Evolutionary conservation across 805 yeast species (phyloP), one percentile per base, ranked within the genome.

Genomic region (Saccharomycopsis fibuligera): DNA sequence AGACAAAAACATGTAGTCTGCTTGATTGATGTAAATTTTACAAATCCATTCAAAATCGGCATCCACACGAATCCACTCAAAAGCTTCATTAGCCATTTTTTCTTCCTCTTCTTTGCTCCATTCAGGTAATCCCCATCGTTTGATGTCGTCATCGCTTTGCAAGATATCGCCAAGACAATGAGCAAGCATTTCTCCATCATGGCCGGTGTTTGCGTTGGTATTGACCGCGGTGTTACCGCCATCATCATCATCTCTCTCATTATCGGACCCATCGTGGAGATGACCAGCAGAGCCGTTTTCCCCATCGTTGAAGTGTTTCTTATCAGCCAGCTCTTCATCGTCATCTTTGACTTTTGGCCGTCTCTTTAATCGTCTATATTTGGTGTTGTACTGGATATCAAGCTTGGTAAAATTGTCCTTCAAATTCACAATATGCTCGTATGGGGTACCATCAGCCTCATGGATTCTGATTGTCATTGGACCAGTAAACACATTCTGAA

Each of bases 21-120:
- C 95, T 64, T 90, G 96, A 57, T 82, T 86, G 30, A 93, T 78
- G 50, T 79, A 74, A 21, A 87, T 70, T 56, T 77, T 78, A 52
- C 95, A 87, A 44, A 93, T 83, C 99, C 99, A 93, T 63, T 93
- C 99, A 59, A 83, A 86, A 63, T 93, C 99, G 0, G 97, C 90
- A 66, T 93, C 99, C n/a, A 91, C 86, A 57, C 99, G 73, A 35
- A 93, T 74, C 99, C 99, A 93, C 59, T 93, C 99, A 65, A 89
- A 93, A 0, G 96, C 96, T 58, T 91, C 97, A 57, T 78, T 80
- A 21, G 77, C 72, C 68, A 78, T 72, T 36, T 68, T 68, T 37
- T 82, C 89, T 51, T 81, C 90, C 44, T 83, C 89, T 27, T 81
- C 82, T 41, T 74, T 74, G 12, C 75, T 68, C 77, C 86, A 80